Conservation (phyloP, 768 basidiomycete species). For the Lactarius hengduanensis region DNA sequence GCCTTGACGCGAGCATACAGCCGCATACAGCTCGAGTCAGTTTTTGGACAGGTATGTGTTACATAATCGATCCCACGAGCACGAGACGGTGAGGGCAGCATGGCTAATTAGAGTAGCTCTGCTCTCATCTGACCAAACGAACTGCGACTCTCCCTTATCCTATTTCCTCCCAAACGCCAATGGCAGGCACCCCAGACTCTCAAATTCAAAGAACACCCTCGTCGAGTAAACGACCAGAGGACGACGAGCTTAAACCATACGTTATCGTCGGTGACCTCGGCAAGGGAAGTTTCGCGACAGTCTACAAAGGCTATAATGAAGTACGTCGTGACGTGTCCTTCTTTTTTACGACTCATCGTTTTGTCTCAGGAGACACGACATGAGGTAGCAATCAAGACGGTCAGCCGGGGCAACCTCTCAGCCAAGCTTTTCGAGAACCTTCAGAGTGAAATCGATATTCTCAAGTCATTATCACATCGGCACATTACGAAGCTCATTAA, state of each 20-base stretch:
- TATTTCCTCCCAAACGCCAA: neutral
- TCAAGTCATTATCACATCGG: constrained; percentile 88
- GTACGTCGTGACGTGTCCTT: constrained; percentile 43
- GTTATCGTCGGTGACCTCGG: constrained; percentile 75
- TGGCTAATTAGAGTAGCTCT: constrained; percentile 1
- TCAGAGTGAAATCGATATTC: constrained; percentile 96
- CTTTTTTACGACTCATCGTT: constrained; percentile 3
- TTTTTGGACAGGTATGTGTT: neutral
- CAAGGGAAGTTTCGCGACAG: constrained; percentile 94
- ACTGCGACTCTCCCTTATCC: neutral
- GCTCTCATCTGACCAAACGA: constrained; percentile 2
- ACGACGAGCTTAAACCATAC: constrained; percentile 74
- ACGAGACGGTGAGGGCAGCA: neutral
- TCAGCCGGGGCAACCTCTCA: constrained; percentile 82
- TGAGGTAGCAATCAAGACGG: constrained; percentile 92
- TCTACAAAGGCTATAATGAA: constrained; percentile 91
- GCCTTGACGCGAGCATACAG: constrained; percentile 22
- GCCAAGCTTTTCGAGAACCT: constrained; percentile 95
- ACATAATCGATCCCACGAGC: neutral
- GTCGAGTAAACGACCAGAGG: constrained; percentile 42
- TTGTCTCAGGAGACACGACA: constrained; percentile 63
- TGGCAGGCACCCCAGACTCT: constrained; percentile 16
- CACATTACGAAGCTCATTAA: constrained; percentile 93
- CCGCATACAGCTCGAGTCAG: neutral
- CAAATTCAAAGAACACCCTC: constrained; percentile 11